phyloP scores from a whole-genome alignment of 768 basidiomycete genomes.

The Favolaschia claudopus region DNA sequence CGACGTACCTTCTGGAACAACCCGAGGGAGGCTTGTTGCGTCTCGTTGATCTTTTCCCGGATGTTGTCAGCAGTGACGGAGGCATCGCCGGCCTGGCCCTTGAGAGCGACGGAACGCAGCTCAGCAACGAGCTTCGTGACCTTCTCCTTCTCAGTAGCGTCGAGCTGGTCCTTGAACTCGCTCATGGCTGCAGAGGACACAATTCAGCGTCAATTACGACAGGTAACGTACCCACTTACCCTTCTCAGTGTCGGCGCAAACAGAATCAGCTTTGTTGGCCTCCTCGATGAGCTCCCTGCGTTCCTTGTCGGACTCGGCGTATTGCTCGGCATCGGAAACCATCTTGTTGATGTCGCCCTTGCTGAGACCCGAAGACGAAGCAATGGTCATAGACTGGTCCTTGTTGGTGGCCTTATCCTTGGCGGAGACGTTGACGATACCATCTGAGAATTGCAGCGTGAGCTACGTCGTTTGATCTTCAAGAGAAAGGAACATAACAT shows the following conservation, averaged over 20 bases:
- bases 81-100: conserved; percentile 88
- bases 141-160: conserved; percentile 92
- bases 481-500: conserved; percentile 29
- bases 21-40: conserved; percentile 92
- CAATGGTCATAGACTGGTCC: conserved; percentile 97
- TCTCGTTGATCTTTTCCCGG: conserved; percentile 92
- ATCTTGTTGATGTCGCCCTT: conserved; percentile 98
- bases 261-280: conserved; percentile 95
- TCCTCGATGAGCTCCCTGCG: conserved; percentile 92
- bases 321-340: conserved; percentile 94
- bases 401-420: conserved; percentile 93
- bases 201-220: conserved; percentile 6
- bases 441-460: conserved; percentile 59
- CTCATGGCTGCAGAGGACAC: conserved; percentile 69
- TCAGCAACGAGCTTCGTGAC: conserved; percentile 87
- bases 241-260: conserved; percentile 95
- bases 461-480: neutral
- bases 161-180: conserved; percentile 98
- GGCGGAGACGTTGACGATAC: conserved; percentile 97
- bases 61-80: conserved; percentile 85
- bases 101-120: conserved; percentile 86
- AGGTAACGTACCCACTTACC: conserved; percentile 49
- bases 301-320: conserved; percentile 91
- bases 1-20: conserved; percentile 98
- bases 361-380: conserved; percentile 94